A percentile compares a stretch with the other conserved stretches of the same genome.
phyloP scores from a whole-genome alignment of 2,329 filamentous ascomycete species.

The Diaporthe sp. region DNA sequence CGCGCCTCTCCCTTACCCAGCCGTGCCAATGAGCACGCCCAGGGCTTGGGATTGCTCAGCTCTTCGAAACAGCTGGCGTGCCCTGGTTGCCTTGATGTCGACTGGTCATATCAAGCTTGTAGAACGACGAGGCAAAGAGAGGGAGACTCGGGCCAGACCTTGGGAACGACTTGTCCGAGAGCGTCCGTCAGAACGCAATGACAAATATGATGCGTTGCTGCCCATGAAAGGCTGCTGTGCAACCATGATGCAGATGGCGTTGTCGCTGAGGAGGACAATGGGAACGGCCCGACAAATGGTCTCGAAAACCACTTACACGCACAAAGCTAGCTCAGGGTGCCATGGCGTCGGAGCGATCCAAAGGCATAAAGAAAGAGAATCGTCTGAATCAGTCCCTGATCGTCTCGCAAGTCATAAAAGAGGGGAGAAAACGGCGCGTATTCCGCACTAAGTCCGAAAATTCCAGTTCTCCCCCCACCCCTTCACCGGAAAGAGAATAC shows the following conservation, averaged over 20 bases:
- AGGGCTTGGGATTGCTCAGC: not conserved
- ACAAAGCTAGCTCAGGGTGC: not conserved
- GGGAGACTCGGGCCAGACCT: not conserved
- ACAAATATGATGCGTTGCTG: not conserved
- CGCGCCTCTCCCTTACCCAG: slow-evolving; percentile 13
- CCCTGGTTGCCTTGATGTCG: not conserved
- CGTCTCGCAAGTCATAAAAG: not conserved
- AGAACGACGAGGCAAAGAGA: not conserved
- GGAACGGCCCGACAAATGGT: slow-evolving; percentile 10
- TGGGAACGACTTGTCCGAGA: not conserved
- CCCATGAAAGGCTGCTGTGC: not conserved
- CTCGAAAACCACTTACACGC: slow-evolving; percentile 16
- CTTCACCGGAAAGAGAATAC: slow-evolving; percentile 28
- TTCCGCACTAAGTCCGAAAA: slow-evolving; percentile 19
- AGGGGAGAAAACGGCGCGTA: not conserved
- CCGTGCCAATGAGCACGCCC: slow-evolving; percentile 17
- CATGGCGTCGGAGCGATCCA: not conserved
- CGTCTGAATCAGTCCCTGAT: slow-evolving; percentile 23
- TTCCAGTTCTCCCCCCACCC: not conserved
- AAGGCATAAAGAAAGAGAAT: not conserved
- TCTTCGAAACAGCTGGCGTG: slow-evolving; percentile 14
- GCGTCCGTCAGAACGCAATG: not conserved
- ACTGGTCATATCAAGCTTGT: not conserved
- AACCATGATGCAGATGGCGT: slow-evolving; percentile 8
- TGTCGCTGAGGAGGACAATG: slow-evolving; percentile 18